phyloP scores from a whole-genome alignment of 2,329 filamentous ascomycete species.

The Elsinoe perseae region DNA sequence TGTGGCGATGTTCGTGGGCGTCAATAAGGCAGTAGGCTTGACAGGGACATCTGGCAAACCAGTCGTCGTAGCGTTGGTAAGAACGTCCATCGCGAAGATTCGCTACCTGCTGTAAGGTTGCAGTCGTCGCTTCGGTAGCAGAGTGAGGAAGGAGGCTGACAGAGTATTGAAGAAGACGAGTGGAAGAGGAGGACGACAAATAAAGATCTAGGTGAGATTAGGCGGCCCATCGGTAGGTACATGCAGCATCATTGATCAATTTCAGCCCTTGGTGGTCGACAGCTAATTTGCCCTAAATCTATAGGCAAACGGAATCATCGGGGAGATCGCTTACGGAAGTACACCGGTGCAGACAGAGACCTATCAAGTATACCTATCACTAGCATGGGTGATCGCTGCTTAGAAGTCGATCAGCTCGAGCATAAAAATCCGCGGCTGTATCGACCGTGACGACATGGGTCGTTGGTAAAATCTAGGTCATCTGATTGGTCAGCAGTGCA shows the following conservation, averaged over 20 bases:
- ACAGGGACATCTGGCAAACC: neutral
- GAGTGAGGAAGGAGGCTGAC: neutral
- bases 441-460: neutral
- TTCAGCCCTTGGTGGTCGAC: neutral
- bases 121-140: too few relatives aligned
- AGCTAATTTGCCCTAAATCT: neutral
- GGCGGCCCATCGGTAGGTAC: neutral
- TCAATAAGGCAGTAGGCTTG: conserved; percentile 1
- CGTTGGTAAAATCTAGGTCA: neutral
- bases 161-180: neutral
- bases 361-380: neutral
- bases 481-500: neutral
- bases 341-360: neutral
- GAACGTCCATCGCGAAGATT: too few relatives aligned
- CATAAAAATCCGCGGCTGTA: neutral
- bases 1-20: neutral
- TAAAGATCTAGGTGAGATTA: neutral
- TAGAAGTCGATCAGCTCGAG: neutral
- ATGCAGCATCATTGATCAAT: neutral
- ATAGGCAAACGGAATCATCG: neutral
- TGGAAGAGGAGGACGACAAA: too few relatives aligned
- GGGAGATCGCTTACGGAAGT: too few relatives aligned
- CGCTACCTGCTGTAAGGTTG: too few relatives aligned
- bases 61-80: neutral
- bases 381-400: neutral